Evolutionary conservation across 345 rosid genomes (phyloP).

Genomic region (Brassica rapa): DNA sequence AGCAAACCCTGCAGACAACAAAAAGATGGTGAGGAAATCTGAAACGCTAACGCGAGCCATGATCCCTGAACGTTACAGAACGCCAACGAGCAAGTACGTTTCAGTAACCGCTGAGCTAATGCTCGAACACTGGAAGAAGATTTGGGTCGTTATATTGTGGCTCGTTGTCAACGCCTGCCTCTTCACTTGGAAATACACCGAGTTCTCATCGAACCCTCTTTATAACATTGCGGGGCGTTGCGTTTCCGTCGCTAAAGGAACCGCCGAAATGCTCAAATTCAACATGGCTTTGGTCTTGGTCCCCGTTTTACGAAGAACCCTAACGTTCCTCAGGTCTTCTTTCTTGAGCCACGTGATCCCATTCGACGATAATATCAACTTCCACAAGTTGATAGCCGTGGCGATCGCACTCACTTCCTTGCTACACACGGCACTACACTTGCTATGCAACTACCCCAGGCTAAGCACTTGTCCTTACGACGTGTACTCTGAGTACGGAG

Average conservation of each 20-base stretch:
- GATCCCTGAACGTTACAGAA: constrained; percentile 75
- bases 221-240: constrained; percentile 72
- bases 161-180: constrained; percentile 46
- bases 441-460: constrained; percentile 61
- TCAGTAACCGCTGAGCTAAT: constrained; percentile 49
- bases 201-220: constrained; percentile 30
- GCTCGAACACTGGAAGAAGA: constrained; percentile 63
- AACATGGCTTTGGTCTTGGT: constrained; percentile 83
- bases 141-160: constrained; percentile 65
- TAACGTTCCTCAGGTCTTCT: constrained; percentile 66
- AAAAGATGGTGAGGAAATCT: constrained; percentile 32
- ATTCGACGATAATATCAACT: constrained; percentile 83
- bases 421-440: constrained; percentile 54
- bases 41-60: constrained; percentile 60
- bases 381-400: constrained; percentile 67
- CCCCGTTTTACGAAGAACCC: constrained; percentile 72
- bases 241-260: constrained; percentile 73
- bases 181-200: constrained; percentile 54
- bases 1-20: constrained; percentile 39
- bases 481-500: constrained; percentile 46
- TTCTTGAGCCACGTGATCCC: constrained; percentile 61
- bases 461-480: constrained; percentile 45
- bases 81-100: constrained; percentile 52
- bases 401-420: constrained; percentile 47
- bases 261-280: constrained; percentile 76